Evolutionary conservation across 441 rosid species (phyloP).

Genomic region (Cnidoscolus chayamansa): DNA sequence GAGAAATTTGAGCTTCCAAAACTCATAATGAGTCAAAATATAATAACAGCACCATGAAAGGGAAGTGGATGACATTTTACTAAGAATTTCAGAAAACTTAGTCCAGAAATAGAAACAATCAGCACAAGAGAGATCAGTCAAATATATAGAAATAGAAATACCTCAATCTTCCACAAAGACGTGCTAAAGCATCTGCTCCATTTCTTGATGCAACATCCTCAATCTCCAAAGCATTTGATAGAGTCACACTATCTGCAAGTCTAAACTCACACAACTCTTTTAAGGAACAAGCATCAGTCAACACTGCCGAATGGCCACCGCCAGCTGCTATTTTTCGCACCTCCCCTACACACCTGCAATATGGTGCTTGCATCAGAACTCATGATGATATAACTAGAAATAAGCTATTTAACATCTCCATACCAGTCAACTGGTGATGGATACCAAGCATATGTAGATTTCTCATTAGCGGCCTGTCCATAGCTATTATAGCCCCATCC

Average conservation of each 20-base stretch:
- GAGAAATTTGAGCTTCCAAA: neutral
- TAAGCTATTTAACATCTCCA: slow-evolving; percentile 17
- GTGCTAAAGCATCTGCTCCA: slow-evolving; percentile 89
- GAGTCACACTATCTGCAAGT: slow-evolving; percentile 69
- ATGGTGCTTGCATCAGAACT: slow-evolving; percentile 15
- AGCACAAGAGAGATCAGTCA: neutral
- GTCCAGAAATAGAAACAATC: neutral
- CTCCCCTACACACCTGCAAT: slow-evolving; percentile 83
- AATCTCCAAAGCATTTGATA: slow-evolving; percentile 63
- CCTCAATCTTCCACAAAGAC: slow-evolving; percentile 88
- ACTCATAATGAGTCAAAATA: neutral
- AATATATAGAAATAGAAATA: slow-evolving; percentile 21
- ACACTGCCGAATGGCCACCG: slow-evolving; percentile 92
- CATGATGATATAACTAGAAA: slow-evolving; percentile 10
- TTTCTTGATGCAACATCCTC: slow-evolving; percentile 78
- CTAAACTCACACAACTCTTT: slow-evolving; percentile 94
- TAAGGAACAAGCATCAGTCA: slow-evolving; percentile 90
- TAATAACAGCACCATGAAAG: neutral
- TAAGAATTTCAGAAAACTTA: neutral
- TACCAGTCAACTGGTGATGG: slow-evolving; percentile 98
- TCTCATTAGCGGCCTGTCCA: slow-evolving; percentile 94
- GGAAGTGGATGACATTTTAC: neutral
- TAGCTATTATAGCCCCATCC: slow-evolving; percentile 98
- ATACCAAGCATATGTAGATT: slow-evolving; percentile 86
- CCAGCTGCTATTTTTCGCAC: slow-evolving; percentile 93